Percentiles rank a stretch among this genome's conserved stretches.
Conservation (phyloP, 2,329 filamentous ascomycete species). For the Colletotrichum salicis region DNA sequence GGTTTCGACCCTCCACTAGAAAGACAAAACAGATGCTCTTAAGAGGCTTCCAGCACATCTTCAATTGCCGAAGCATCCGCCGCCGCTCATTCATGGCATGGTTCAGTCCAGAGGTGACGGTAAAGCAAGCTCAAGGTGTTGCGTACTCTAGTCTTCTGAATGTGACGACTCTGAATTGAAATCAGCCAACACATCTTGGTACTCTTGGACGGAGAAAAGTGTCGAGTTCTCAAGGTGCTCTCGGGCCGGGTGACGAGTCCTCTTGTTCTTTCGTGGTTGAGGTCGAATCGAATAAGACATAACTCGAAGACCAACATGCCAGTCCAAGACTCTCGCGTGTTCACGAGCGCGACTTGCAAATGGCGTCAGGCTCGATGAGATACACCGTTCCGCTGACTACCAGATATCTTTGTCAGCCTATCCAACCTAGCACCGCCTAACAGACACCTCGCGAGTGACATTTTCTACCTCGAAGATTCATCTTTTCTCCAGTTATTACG, state of each 20-base stretch:
- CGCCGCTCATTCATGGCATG: not conserved
- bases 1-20: not conserved
- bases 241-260: not conserved
- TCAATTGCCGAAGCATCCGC: not conserved
- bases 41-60: not conserved
- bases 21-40: not conserved
- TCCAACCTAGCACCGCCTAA: too few species aligned
- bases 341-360: not conserved
- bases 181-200: too few species aligned
- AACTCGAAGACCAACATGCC: not conserved
- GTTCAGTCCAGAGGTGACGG: not conserved
- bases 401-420: too few species aligned
- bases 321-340: not conserved
- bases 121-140: not conserved
- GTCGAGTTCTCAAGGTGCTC: not conserved
- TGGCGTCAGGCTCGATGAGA: not conserved
- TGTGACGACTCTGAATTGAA: not conserved
- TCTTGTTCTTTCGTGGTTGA: not conserved
- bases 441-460: too few species aligned
- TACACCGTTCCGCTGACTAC: not conserved
- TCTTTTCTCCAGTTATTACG: not conserved
- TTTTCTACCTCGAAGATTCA: too few species aligned
- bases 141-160: not conserved
- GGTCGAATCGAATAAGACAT: not conserved
- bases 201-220: too few species aligned